These are phyloP conservation scores for Heterobasidion irregulare DNA, from an alignment of 1,284 basidiomycete genomes.

Conservation along the genomic window DNA sequence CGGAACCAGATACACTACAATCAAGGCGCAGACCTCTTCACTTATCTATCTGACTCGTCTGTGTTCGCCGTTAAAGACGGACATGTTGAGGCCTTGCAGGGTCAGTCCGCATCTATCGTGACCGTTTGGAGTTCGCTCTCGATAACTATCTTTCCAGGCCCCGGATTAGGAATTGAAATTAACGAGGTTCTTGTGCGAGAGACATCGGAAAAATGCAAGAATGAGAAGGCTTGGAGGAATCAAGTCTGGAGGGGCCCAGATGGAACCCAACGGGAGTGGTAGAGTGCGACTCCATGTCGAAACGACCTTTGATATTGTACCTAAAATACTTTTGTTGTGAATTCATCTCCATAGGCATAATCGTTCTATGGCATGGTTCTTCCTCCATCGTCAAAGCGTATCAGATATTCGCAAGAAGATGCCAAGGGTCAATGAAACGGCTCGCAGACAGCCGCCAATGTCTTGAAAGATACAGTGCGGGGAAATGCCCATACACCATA, in stretches of 20 bases:
- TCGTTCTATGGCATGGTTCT: too few relatives aligned
- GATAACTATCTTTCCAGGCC: conserved; percentile 24
- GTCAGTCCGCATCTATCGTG: conserved; percentile 17
- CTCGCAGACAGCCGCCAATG: too few relatives aligned
- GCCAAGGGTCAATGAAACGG: too few relatives aligned
- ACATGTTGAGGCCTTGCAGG: conserved; percentile 44
- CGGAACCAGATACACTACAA: conserved; percentile 64
- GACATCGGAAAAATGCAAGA: conserved; percentile 27
- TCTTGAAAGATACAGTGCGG: too few relatives aligned
- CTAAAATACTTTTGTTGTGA: too few relatives aligned
- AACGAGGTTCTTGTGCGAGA: conserved; percentile 58
- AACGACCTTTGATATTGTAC: too few relatives aligned
- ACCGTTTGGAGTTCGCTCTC: not conserved
- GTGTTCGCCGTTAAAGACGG: conserved; percentile 60
- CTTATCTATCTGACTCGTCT: conserved; percentile 47
- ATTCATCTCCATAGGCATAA: too few relatives aligned
- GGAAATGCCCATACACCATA: too few relatives aligned
- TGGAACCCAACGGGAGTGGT: conserved; percentile 49
- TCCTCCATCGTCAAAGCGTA: too few relatives aligned
- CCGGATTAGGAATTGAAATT: conserved; percentile 64
- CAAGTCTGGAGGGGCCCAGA: conserved; percentile 52
- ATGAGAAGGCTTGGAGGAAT: conserved; percentile 47
- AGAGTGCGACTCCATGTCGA: conserved; percentile 2
- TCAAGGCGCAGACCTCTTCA: conserved; percentile 61
- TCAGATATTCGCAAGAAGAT: too few relatives aligned